Evolutionary conservation across 441 rosid genomes (phyloP), one percentile per base, ranked within the genome.

Genomic region (Omphalea diandra): DNA sequence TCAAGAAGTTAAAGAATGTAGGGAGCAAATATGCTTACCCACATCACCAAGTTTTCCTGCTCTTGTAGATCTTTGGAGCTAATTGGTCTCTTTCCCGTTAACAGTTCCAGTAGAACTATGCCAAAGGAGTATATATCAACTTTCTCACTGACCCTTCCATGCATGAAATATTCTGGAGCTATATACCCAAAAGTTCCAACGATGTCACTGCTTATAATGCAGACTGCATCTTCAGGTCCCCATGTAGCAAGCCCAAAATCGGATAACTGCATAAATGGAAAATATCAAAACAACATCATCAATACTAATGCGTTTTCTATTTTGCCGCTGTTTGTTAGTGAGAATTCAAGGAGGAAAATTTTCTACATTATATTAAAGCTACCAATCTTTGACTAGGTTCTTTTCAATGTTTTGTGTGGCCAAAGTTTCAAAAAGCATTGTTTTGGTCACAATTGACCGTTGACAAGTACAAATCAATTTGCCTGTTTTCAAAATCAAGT

Each of bases 121-220:
- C 98, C 98, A 46, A 83, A 93, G 55, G 98, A 89, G 49, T 93
- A 93, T 65, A 91, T 88, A 53, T 91, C 98, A 24, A 85, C 79
- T 83, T 88, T 91, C 71, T 88, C 86, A 44, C 96, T 89, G 31
- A 91, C 84, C 76, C 84, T 89, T 36, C 98, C 98, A 20, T 86
- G 83, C 94, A 88, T 93, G 46, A 93, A 90, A 75, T 91, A 93
- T 72, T 93, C 98, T 24, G 98, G 98, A 69, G 98, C 98, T 65
- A 93, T 84, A 71, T 93, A 91, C 53, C 98, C 98, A 79, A 93
- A 91, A 38, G 98, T 93, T 66, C 98, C 97, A 40, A 89, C 96
- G 46, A 91, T 77, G 12, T 90, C 93, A 31, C 73, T 65, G 75
- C 83, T 77, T 61, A 73, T 86, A 1, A 80, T 68, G 65, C 72